phyloP scores from a whole-genome alignment of 2,329 filamentous ascomycete genomes.

The Emergomyces orientalis region DNA sequence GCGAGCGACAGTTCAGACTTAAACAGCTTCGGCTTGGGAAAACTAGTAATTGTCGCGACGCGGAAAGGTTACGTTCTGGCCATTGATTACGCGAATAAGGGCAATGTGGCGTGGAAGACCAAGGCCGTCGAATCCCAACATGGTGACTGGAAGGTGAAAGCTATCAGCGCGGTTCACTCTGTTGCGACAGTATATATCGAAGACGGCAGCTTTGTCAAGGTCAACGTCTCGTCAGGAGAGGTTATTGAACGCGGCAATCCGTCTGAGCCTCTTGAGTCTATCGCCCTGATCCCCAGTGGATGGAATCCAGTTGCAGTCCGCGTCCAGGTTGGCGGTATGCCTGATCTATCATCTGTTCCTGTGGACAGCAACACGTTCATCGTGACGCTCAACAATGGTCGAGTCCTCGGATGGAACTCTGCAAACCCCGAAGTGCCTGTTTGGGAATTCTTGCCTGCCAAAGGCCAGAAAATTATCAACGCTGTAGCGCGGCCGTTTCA shows the following conservation, averaged over 20 bases:
- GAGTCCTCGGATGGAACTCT: constrained; percentile 37
- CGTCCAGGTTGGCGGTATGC: constrained; percentile 29
- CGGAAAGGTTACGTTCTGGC: constrained; percentile 69
- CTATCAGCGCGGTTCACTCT: constrained; percentile 55
- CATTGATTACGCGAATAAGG: constrained; percentile 65
- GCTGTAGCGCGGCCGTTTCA: constrained; percentile 61
- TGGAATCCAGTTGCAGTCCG: constrained; percentile 22
- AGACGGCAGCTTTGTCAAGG: constrained; percentile 52
- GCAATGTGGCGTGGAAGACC: constrained; percentile 65
- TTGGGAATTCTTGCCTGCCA: constrained; percentile 65
- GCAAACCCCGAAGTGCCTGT: constrained; percentile 35
- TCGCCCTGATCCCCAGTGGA: constrained; percentile 24
- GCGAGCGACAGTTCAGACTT: constrained; percentile 45
- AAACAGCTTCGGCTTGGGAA: constrained; percentile 73
- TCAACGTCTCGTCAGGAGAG: constrained; percentile 38
- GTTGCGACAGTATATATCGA: constrained; percentile 51
- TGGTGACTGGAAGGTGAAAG: constrained; percentile 56
- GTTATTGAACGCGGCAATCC: constrained; percentile 27
- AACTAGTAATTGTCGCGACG: constrained; percentile 72
- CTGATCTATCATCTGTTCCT: constrained; percentile 22
- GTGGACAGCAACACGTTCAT: constrained; percentile 29
- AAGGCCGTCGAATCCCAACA: constrained; percentile 52
- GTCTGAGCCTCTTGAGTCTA: constrained; percentile 24
- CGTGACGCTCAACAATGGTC: constrained; percentile 33
- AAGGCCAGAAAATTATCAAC: constrained; percentile 57